Base-by-base conservation (phyloP, 768 basidiomycete genomes). In the Trametes sanguinea region DNA sequence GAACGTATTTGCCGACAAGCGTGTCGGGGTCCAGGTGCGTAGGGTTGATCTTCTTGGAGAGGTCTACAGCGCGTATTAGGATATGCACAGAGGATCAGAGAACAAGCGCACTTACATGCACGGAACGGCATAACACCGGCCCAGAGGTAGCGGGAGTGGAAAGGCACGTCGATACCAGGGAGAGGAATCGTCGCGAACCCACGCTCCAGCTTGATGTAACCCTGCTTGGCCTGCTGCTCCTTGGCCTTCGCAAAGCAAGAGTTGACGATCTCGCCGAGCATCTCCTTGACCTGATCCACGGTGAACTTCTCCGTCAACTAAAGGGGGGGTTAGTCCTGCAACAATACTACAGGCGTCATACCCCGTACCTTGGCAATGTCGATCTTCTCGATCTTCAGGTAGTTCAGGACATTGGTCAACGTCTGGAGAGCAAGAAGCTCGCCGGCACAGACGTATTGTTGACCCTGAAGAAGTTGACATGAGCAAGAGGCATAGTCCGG, bases 91-190 rank as follows among this genome's bases (percentile, higher is more conserved):
- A 54, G 48, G 47, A 16, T 54, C 55, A 40, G 0, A 52, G 56
- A 50, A 48, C 50, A 42, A 39, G 37, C n/a, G 53, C 27, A 83
- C 91, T 77, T 72, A 94, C 92, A 97, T 59, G 94, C 92, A 67
- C 95, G 87, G 92, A 97, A 96, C 9, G 95, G 93, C 87, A 96
- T 83, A 30, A 97, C 95, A 72, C 95, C 95, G 14, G 95, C 95
- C 97, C 97, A 99, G 42, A 99, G 84, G 76, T 98, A 99, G 62
- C 95, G 90, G 3, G 97, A 98, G 75, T 99, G 97, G 92, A 99
- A 99, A 4, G 97, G 97, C 1, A 99, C 97, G 69, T 98, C 97
- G 68, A 99, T 98, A 63, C 96, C 96, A 42, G 95, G 93, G 42
- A 96, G 83, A 44, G 94, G 94, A 60, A 95, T 95, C 17, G 94